Evolutionary conservation across 768 basidiomycete genomes (phyloP).

Genomic region (Psilocybe azurescens): DNA sequence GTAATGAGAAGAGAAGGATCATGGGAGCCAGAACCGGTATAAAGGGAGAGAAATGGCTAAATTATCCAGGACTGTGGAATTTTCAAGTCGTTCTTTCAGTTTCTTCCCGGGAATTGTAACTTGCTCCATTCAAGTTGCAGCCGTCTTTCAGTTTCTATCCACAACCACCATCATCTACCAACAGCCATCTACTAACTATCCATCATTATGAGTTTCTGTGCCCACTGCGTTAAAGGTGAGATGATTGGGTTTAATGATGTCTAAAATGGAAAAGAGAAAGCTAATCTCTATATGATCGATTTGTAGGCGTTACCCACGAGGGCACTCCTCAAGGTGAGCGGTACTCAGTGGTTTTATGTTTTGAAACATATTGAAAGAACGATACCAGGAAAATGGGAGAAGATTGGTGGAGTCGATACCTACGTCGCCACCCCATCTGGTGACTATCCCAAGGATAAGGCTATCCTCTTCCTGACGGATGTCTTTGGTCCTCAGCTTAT

Average conservation of each 20-base stretch:
- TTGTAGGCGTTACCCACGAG: slow-evolving; percentile 54
- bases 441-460: slow-evolving; percentile 60
- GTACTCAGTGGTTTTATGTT: not conserved
- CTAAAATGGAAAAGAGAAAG: not conserved
- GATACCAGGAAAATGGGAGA: slow-evolving; percentile 48
- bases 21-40: not conserved
- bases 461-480: slow-evolving; percentile 58
- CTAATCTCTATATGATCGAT: not conserved
- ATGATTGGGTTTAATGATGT: not conserved
- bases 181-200: not conserved
- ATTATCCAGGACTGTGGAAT: not conserved
- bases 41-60: not conserved
- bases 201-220: slow-evolving; percentile 42
- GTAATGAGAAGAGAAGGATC: not conserved
- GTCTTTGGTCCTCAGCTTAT: slow-evolving; percentile 52
- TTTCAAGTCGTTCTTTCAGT: not conserved
- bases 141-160: slow-evolving; percentile 1
- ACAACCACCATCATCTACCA: slow-evolving; percentile 8
- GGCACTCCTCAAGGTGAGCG: slow-evolving; percentile 48
- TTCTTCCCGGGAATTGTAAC: not conserved
- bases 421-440: slow-evolving; percentile 59
- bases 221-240: slow-evolving; percentile 61
- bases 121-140: not conserved
- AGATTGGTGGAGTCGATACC: slow-evolving; percentile 49
- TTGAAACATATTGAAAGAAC: not conserved